Percentiles rank a stretch among this genome's conserved stretches.
Evolutionary conservation across 768 basidiomycete species (phyloP).

Genomic region (Ramaria rubella): DNA sequence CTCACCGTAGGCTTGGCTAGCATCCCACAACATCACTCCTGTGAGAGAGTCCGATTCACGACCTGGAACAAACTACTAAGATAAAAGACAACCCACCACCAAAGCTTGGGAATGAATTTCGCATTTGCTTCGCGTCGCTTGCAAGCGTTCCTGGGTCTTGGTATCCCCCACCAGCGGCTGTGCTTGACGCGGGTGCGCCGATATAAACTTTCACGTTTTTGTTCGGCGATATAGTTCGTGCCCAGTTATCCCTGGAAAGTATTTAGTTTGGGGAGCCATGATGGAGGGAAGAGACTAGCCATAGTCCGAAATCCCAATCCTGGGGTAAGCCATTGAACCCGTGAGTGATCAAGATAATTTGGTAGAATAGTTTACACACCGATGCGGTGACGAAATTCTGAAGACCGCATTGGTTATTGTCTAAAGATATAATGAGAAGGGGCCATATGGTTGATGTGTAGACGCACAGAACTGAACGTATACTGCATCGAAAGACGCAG

Average conservation of each 20-base stretch:
- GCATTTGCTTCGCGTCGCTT: slow-evolving; percentile 42
- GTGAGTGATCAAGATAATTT: background rate
- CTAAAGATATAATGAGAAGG: slow-evolving; percentile 18
- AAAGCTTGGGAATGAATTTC: slow-evolving; percentile 54
- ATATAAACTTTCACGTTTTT: slow-evolving; percentile 59
- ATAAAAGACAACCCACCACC: slow-evolving; percentile 33
- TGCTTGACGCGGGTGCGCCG: slow-evolving; percentile 52
- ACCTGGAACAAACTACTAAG: background rate
- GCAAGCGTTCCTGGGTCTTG: slow-evolving; percentile 42
- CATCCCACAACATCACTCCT: slow-evolving; percentile 43
- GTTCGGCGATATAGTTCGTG: slow-evolving; percentile 50
- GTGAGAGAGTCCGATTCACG: background rate
- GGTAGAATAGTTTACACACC: slow-evolving; percentile 30
- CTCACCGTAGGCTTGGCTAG: slow-evolving; percentile 39
- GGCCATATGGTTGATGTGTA: background rate
- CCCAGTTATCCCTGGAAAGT: slow-evolving; percentile 54
- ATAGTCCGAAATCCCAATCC: slow-evolving; percentile 42
- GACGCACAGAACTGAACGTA: slow-evolving; percentile 58
- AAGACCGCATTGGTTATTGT: slow-evolving; percentile 58
- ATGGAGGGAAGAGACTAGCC: slow-evolving; percentile 16
- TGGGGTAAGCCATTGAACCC: slow-evolving; percentile 20
- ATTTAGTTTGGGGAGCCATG: background rate
- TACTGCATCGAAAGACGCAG: slow-evolving; percentile 61
- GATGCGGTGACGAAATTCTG: slow-evolving; percentile 47
- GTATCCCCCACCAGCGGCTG: slow-evolving; percentile 56